Conservation (phyloP, 2,329 filamentous ascomycete species). For the Curvularia verruculosa region DNA sequence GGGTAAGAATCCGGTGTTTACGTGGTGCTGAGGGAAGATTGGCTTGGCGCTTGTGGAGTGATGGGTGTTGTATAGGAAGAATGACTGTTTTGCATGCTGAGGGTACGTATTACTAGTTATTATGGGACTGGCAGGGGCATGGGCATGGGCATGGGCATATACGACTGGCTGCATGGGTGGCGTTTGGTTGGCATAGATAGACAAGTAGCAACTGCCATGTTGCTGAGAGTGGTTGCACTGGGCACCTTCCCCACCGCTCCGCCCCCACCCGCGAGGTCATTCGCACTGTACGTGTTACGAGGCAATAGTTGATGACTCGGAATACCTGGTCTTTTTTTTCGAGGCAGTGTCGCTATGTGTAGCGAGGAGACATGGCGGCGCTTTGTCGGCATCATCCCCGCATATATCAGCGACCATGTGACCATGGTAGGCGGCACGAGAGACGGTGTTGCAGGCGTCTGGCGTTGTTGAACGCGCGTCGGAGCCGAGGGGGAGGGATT, state of each 20-base stretch:
- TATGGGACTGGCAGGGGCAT: conserved; percentile 1
- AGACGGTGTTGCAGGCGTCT: neutral
- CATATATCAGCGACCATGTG: conserved; percentile 1
- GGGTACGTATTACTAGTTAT: conserved; percentile 9
- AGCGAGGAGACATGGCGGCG: neutral
- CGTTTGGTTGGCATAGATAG: conserved; percentile 15
- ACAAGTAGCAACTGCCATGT: neutral
- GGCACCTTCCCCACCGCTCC: neutral
- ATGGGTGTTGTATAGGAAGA: neutral
- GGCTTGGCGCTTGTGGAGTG: neutral
- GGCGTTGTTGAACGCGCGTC: conserved; percentile 6
- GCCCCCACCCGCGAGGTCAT: neutral
- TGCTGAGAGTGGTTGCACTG: neutral
- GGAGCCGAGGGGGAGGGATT: neutral
- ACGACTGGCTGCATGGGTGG: conserved; percentile 11
- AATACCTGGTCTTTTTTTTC: neutral
- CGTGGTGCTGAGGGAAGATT: conserved; percentile 73
- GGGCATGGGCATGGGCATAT: conserved; percentile 2
- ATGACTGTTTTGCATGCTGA: conserved; percentile 8
- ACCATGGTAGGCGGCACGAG: conserved; percentile 1
- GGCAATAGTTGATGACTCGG: neutral
- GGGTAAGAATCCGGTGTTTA: conserved; percentile 93
- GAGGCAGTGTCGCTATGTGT: neutral
- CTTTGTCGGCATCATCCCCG: conserved; percentile 5
- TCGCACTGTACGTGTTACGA: neutral